phyloP scores from a whole-genome alignment of 1,139 yeast species.

The Kodamaea plutei region DNA sequence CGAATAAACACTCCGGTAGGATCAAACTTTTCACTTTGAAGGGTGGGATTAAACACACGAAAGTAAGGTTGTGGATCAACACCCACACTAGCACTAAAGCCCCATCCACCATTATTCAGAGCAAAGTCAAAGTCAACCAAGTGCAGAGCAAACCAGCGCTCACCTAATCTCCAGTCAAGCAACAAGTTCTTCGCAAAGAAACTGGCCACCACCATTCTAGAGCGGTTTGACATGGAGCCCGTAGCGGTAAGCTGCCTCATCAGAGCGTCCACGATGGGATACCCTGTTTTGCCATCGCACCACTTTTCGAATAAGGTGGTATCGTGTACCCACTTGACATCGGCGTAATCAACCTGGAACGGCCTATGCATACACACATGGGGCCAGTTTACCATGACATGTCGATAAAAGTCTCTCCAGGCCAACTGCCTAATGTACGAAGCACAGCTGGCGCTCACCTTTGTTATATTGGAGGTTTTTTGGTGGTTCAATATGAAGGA shows the following conservation, averaged over 20 bases:
- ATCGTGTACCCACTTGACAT: conserved; percentile 40
- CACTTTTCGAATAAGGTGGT: conserved; percentile 38
- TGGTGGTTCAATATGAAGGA: conserved; percentile 13
- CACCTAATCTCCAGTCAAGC: conserved; percentile 56
- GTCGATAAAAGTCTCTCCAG: conserved; percentile 56
- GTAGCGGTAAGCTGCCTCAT: conserved; percentile 50
- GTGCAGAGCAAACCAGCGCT: conserved; percentile 44
- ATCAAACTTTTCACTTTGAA: conserved; percentile 49
- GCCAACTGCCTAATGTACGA: conserved; percentile 45
- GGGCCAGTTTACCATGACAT: conserved; percentile 47
- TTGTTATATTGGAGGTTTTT: conserved; percentile 15
- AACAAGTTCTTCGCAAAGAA: conserved; percentile 49
- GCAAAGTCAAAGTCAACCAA: conserved; percentile 52
- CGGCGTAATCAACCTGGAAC: conserved; percentile 38
- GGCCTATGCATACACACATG: conserved; percentile 49
- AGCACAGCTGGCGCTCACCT: conserved; percentile 1
- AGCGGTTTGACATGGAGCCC: conserved; percentile 51
- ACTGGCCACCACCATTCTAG: conserved; percentile 51
- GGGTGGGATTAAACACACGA: conserved; percentile 49
- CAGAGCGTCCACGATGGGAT: conserved; percentile 54
- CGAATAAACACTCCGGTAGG: conserved; percentile 42
- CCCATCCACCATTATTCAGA: conserved; percentile 59
- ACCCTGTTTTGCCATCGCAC: conserved; percentile 52
- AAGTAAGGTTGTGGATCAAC: conserved; percentile 56
- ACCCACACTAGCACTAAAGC: conserved; percentile 48